Evolutionary conservation across 2,329 filamentous ascomycete species (phyloP).

Genomic region (Sclerotinia minor): DNA sequence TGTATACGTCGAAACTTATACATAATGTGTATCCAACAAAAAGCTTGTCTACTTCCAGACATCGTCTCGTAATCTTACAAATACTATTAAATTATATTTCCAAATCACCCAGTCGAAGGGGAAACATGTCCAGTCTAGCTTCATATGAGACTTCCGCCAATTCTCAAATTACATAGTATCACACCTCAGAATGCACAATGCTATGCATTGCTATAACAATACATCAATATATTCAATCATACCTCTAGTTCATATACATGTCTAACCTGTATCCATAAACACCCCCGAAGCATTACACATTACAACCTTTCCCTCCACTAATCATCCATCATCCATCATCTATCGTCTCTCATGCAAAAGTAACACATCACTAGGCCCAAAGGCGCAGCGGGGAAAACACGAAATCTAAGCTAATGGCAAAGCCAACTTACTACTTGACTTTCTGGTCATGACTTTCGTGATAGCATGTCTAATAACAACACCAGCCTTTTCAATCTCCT

Average conservation of each 20-base stretch:
- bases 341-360: conserved; percentile 12
- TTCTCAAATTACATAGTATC: background rate
- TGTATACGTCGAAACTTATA: too few species aligned
- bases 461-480: conserved; percentile 86
- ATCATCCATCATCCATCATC: conserved; percentile 8
- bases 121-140: background rate
- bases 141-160: too few species aligned
- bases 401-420: conserved; percentile 42
- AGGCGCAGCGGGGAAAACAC: background rate
- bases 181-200: background rate
- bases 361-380: background rate
- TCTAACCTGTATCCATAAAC: background rate
- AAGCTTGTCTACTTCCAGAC: too few species aligned
- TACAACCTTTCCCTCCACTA: background rate
- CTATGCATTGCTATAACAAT: background rate
- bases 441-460: conserved; percentile 80
- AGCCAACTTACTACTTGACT: conserved; percentile 51
- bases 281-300: conserved; percentile 6
- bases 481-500: conserved; percentile 94
- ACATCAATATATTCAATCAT: background rate
- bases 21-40: too few species aligned
- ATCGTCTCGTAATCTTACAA: background rate
- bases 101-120: background rate
- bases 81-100: too few species aligned
- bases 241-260: background rate